Conservation (phyloP, 2,329 filamentous ascomycete species). For the Colletotrichum theobromicola region DNA sequence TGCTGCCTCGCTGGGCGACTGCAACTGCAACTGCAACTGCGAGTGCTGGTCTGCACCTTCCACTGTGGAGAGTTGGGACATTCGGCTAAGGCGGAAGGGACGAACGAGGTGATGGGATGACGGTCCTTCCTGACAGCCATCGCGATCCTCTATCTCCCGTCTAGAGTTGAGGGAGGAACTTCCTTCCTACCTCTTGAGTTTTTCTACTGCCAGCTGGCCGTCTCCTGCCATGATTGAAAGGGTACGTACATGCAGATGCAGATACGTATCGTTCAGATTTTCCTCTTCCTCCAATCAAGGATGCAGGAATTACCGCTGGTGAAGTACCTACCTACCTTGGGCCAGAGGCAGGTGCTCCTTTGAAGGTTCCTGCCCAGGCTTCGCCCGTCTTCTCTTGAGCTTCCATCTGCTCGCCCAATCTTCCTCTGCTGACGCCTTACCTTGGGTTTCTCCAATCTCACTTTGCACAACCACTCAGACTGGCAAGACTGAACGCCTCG, state of each 20-base stretch:
- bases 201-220: neutral
- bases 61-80: neutral
- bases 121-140: neutral
- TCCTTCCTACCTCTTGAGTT: no score
- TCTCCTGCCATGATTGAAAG: neutral
- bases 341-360: neutral
- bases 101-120: neutral
- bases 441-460: neutral
- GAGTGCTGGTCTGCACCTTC: neutral
- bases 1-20: neutral
- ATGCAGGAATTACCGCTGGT: neutral
- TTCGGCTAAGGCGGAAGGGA: slow-evolving; percentile 7
- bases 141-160: neutral
- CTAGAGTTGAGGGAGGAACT: neutral
- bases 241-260: neutral
- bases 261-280: neutral
- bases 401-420: neutral
- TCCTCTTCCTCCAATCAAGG: neutral
- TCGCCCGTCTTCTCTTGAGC: neutral
- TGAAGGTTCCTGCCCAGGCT: neutral
- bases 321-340: neutral
- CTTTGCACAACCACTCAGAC: neutral
- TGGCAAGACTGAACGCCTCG: neutral
- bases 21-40: neutral
- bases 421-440: neutral